These are phyloP conservation scores for Pseudomicrostroma phylloplanum DNA, from an alignment of 1,284 basidiomycete genomes.

Conservation along the genomic window DNA sequence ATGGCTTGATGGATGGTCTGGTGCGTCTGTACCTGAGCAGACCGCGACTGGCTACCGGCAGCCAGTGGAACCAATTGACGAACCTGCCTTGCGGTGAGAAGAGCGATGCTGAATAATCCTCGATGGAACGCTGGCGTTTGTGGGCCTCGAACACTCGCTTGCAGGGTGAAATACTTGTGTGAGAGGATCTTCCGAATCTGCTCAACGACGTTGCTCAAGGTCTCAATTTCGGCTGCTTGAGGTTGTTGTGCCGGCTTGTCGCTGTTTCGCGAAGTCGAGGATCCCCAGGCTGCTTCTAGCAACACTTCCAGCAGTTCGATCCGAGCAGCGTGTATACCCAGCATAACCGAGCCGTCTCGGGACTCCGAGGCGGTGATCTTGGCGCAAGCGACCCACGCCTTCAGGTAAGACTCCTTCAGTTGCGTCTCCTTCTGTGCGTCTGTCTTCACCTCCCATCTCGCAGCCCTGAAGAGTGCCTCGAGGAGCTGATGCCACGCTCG, in stretches of 20 bases:
- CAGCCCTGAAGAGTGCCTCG: slow-evolving; percentile 56
- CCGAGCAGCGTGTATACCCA: slow-evolving; percentile 69
- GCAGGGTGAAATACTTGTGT: slow-evolving; percentile 68
- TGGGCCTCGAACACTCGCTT: slow-evolving; percentile 66
- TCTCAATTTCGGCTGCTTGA: neutral
- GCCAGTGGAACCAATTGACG: slow-evolving; percentile 16
- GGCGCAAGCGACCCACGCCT: slow-evolving; percentile 25
- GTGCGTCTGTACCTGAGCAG: slow-evolving; percentile 24
- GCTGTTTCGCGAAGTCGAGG: slow-evolving; percentile 50
- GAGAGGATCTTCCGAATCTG: slow-evolving; percentile 65
- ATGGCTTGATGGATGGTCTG: slow-evolving; percentile 68
- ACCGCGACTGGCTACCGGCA: slow-evolving; percentile 16
- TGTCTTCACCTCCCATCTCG: slow-evolving; percentile 58
- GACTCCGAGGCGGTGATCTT: slow-evolving; percentile 61
- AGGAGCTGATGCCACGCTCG: slow-evolving; percentile 73
- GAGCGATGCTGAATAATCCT: slow-evolving; percentile 28
- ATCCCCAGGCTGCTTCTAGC: slow-evolving; percentile 64
- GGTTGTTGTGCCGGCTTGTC: slow-evolving; percentile 31
- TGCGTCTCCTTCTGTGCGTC: slow-evolving; percentile 55
- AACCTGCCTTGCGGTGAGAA: slow-evolving; percentile 21
- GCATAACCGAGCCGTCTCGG: slow-evolving; percentile 75
- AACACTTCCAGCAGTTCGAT: slow-evolving; percentile 68
- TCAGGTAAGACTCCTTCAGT: slow-evolving; percentile 20
- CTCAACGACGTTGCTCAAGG: slow-evolving; percentile 56
- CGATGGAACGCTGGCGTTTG: slow-evolving; percentile 68